Percentiles rank a stretch among this genome's conserved stretches.
These are phyloP conservation scores for Scheffersomyces coipomensis DNA, from an alignment of 805 yeast species.

Conservation along the genomic window DNA sequence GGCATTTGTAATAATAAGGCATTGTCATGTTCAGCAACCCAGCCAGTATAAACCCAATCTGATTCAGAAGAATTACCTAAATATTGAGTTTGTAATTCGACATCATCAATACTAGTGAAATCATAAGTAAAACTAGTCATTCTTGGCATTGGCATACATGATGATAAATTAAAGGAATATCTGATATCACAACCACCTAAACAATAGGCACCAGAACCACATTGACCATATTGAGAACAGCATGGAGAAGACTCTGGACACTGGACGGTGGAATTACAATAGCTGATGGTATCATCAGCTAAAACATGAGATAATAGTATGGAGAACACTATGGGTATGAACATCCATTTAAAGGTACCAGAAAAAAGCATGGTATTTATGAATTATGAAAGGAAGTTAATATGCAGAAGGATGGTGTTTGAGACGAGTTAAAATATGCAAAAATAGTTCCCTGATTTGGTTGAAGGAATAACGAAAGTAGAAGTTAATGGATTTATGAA, in stretches of 20 bases:
- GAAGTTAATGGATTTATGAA: too few relatives aligned
- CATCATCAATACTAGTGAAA: slow-evolving; percentile 32
- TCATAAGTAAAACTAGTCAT: slow-evolving; percentile 48
- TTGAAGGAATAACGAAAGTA: not conserved
- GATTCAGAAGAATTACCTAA: slow-evolving; percentile 68
- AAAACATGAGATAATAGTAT: slow-evolving; percentile 1
- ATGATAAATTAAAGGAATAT: slow-evolving; percentile 57
- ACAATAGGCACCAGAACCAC: slow-evolving; percentile 79
- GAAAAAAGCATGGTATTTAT: not conserved
- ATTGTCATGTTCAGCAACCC: slow-evolving; percentile 48
- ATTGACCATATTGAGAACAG: slow-evolving; percentile 76
- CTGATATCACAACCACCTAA: slow-evolving; percentile 86
- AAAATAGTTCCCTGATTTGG: not conserved
- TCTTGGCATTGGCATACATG: slow-evolving; percentile 87
- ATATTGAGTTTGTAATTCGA: slow-evolving; percentile 36
- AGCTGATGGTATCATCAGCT: slow-evolving; percentile 10
- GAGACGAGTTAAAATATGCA: not conserved
- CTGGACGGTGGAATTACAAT: slow-evolving; percentile 50
- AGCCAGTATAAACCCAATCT: slow-evolving; percentile 73
- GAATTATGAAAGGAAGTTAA: not conserved
- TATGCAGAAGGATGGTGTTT: not conserved
- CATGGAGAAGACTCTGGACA: slow-evolving; percentile 87
- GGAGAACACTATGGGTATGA: not conserved
- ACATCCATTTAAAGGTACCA: not conserved
- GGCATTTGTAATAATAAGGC: slow-evolving; percentile 75